Evolutionary conservation across 2,329 filamentous ascomycete genomes (phyloP), one percentile per base, ranked within the genome.

Genomic region (Blastomyces percursus): DNA sequence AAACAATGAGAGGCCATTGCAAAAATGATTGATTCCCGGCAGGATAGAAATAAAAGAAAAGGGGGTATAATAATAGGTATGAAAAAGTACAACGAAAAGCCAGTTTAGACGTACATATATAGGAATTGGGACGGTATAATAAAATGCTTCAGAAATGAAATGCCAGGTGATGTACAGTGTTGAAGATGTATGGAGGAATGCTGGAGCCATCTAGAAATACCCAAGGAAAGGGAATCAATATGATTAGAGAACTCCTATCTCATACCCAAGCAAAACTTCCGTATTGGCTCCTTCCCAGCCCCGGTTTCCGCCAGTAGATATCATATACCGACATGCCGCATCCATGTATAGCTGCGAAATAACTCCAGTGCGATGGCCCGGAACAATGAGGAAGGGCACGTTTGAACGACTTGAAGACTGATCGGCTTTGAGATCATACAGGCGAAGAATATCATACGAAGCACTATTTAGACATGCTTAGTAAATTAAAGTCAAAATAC

Each of bases 331-430:
- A 72, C 90, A 93, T 0, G 90, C 89, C 4, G 89, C 89, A 73
- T 99, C 94, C 56, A 96, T 81, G 70, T 93, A 94, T 11, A 97
- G 78, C 64, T 88, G 86, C 0, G 88, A 90, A 51, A 96, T 93
- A 51, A 96, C 90, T 54, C 93, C 93, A 0, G 92, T 92, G 19
- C 91, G 80, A 71, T 88, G 94, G 0, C 94, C 94, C 0, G 94
- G 94, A 30, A 99, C 87, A 67, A 99, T 96, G n/a, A 96, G 82
- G 74, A 97, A 99, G 0, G 94, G 94, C 0, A 96, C 91, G 0
- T 88, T 86, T 0, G 90, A 89, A 71, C 91, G 88, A 70, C 87
- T 90, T 48, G 82, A 79, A 0, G 81, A 77, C 30, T 83, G 80
- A 40, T 84, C 82, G 60, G 89, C 84, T 55, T 85, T 85, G 21